Evolutionary conservation across 169 alveolate genomes (phyloP).

Genomic region (Eimeria maxima): DNA sequence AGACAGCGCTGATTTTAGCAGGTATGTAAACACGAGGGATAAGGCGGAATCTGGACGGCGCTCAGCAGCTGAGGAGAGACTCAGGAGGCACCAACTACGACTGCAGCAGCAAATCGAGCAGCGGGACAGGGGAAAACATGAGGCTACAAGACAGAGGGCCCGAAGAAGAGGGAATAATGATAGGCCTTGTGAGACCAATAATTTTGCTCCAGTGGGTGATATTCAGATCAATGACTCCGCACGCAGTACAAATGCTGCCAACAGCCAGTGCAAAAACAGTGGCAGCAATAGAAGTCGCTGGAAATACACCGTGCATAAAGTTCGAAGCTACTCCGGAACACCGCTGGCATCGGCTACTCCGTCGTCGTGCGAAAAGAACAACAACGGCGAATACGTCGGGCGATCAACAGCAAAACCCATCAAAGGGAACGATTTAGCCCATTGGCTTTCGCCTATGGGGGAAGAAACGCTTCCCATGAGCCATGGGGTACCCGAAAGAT

Average conservation of each 20-base stretch:
- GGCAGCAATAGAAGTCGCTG: background rate
- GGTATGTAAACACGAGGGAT: background rate
- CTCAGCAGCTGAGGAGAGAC: slow-evolving; percentile 33
- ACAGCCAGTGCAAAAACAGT: background rate
- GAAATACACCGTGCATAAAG: slow-evolving; percentile 32
- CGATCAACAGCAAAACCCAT: background rate
- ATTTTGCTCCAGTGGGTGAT: background rate
- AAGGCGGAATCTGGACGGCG: background rate
- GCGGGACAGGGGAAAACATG: background rate
- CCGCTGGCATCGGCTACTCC: slow-evolving; percentile 25
- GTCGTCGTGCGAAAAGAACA: background rate
- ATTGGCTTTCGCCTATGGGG: slow-evolving; percentile 19
- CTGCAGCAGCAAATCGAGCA: background rate
- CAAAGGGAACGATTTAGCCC: background rate
- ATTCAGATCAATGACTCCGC: background rate
- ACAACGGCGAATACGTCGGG: background rate
- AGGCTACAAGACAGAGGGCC: background rate
- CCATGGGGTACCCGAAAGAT: background rate
- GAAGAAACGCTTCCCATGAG: background rate
- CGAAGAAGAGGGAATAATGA: background rate
- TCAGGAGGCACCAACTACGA: slow-evolving; percentile 5
- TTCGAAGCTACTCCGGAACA: slow-evolving; percentile 49
- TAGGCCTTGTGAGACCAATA: background rate
- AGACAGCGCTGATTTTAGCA: background rate
- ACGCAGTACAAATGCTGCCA: slow-evolving; percentile 13